phyloP scores from a whole-genome alignment of 768 basidiomycete species.

The Pulveroboletus frians region DNA sequence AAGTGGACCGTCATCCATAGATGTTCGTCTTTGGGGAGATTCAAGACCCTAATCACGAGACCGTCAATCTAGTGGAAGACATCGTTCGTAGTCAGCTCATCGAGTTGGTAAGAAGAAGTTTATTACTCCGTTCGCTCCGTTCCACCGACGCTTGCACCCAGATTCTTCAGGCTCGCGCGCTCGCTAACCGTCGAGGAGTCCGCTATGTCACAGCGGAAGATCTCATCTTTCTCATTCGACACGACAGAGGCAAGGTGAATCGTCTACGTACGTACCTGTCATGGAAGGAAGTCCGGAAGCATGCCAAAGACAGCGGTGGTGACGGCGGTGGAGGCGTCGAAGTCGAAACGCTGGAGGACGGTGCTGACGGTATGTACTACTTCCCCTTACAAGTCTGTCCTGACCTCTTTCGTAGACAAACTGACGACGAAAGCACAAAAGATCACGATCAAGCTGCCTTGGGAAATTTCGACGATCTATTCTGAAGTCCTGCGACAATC shows the following conservation, averaged over 20 bases:
- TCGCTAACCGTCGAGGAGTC: constrained; percentile 31
- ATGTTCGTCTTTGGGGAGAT: constrained; percentile 39
- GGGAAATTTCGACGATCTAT: no score
- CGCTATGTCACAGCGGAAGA: no score
- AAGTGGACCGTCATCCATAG: constrained; percentile 32
- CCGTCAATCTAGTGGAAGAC: constrained; percentile 86
- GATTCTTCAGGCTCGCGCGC: constrained; percentile 86
- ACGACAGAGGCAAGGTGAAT: constrained; percentile 92
- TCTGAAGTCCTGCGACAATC: no score
- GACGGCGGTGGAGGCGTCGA: constrained; percentile 77
- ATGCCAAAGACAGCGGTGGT: constrained; percentile 85
- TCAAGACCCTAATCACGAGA: constrained; percentile 47
- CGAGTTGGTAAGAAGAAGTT: constrained; percentile 58
- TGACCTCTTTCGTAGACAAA: no score
- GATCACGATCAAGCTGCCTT: no score
- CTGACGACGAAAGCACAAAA: no score
- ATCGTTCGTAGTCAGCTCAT: constrained; percentile 88
- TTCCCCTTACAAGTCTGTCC: no score
- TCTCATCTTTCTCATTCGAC: constrained; percentile 64
- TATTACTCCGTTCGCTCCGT: background rate
- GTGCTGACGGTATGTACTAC: constrained; percentile 51
- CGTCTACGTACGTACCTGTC: constrained; percentile 84
- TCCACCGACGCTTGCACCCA: constrained; percentile 22
- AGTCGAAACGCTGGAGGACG: constrained; percentile 42
- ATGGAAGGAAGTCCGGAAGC: constrained; percentile 40